These are phyloP conservation scores for Stemphylium lycopersici DNA, from an alignment of 2,329 filamentous ascomycete genomes.

Conservation along the genomic window DNA sequence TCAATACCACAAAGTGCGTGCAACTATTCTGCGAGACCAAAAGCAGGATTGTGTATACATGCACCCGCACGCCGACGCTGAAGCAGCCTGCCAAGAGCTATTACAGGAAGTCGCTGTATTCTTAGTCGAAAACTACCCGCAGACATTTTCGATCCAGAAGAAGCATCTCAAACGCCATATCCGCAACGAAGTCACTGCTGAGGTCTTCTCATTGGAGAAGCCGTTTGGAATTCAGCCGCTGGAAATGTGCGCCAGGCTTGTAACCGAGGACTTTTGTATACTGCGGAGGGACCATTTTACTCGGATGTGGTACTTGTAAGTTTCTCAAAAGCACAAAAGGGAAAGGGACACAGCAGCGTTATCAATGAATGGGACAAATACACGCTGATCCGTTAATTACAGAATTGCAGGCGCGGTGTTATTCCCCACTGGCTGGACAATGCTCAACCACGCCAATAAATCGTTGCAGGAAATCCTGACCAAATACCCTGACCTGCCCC, in stretches of 20 bases:
- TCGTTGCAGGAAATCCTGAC: constrained; percentile 55
- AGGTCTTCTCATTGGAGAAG: constrained; percentile 51
- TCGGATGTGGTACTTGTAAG: constrained; percentile 56
- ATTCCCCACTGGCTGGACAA: constrained; percentile 60
- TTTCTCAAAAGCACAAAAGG: not conserved
- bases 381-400: constrained; percentile 28
- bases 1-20: constrained; percentile 50
- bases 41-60: no score
- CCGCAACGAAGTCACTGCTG: constrained; percentile 53
- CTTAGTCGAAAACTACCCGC: constrained; percentile 52
- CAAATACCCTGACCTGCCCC: constrained; percentile 47
- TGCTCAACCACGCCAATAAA: constrained; percentile 57
- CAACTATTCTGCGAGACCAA: constrained; percentile 48
- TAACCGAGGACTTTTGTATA: constrained; percentile 61
- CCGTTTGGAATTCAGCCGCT: constrained; percentile 51
- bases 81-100: constrained; percentile 56
- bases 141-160: constrained; percentile 47
- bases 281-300: constrained; percentile 53
- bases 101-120: constrained; percentile 55
- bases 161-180: constrained; percentile 24
- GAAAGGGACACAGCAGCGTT: not conserved
- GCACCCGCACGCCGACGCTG: constrained; percentile 41
- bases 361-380: not conserved
- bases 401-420: constrained; percentile 57
- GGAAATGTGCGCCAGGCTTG: constrained; percentile 58